Percentiles rank a stretch among this genome's conserved stretches.
These are phyloP conservation scores for Westerdykella ornata DNA, from an alignment of 2,329 filamentous ascomycete species.

Conservation along the genomic window DNA sequence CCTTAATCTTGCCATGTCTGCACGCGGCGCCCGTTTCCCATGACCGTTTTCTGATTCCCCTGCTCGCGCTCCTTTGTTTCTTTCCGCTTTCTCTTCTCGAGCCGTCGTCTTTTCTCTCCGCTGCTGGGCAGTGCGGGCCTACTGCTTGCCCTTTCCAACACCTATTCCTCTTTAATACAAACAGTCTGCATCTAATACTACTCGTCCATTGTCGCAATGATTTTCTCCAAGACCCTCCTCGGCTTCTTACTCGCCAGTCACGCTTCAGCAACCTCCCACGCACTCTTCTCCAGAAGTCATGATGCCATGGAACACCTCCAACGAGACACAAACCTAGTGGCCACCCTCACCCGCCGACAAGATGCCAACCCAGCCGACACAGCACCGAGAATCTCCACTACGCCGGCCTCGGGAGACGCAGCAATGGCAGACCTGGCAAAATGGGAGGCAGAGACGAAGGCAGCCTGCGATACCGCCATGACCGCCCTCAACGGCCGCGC, in stretches of 20 bases:
- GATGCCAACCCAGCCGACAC: slow-evolving; percentile 21
- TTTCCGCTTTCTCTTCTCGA: slow-evolving; percentile 17
- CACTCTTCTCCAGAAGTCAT: slow-evolving; percentile 23
- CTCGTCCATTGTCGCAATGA: slow-evolving; percentile 15
- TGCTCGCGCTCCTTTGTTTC: slow-evolving; percentile 24
- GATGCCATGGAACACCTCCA: slow-evolving; percentile 26
- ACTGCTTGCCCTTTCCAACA: slow-evolving; percentile 8
- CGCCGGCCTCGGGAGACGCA: slow-evolving; percentile 32
- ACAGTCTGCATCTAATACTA: slow-evolving; percentile 23
- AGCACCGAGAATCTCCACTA: slow-evolving; percentile 27
- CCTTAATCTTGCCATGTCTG: slow-evolving; percentile 20
- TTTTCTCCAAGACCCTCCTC: slow-evolving; percentile 25
- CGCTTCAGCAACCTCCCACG: slow-evolving; percentile 25
- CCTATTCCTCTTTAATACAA: slow-evolving; percentile 29
- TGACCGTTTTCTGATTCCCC: slow-evolving; percentile 19
- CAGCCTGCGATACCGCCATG: slow-evolving; percentile 56
- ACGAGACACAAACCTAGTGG: slow-evolving; percentile 27
- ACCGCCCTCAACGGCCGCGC: slow-evolving; percentile 48
- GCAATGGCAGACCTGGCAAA: slow-evolving; percentile 24
- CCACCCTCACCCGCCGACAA: slow-evolving; percentile 34
- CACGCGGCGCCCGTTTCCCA: slow-evolving; percentile 26
- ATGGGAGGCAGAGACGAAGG: slow-evolving; percentile 35
- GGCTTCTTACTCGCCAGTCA: slow-evolving; percentile 30
- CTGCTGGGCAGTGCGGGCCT: slow-evolving; percentile 34
- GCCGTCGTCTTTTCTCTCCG: slow-evolving; percentile 25